phyloP scores from a whole-genome alignment of 345 rosid species.

The Nephelium lappaceum region DNA sequence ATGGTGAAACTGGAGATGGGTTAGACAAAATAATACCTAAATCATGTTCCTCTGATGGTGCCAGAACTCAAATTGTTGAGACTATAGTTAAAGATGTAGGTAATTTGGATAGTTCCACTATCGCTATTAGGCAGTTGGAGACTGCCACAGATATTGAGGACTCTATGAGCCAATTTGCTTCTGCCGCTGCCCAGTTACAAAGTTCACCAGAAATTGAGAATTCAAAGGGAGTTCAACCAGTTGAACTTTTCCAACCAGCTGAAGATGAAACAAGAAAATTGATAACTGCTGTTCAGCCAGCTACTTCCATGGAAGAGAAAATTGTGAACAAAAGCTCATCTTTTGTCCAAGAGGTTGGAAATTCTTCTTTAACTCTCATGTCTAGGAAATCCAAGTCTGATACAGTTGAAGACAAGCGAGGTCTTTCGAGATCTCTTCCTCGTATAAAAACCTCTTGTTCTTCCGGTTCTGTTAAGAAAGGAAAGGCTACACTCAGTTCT shows the following conservation, averaged over 20 bases:
- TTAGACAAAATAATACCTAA: conserved; percentile 33
- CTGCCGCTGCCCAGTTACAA: conserved; percentile 31
- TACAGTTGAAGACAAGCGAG: conserved; percentile 48
- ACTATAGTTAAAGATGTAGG: conserved; percentile 27
- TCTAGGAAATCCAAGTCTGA: conserved; percentile 46
- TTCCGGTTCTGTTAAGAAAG: conserved; percentile 56
- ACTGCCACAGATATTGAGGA: conserved; percentile 33
- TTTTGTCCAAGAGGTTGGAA: conserved; percentile 22
- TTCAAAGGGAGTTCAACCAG: conserved; percentile 32
- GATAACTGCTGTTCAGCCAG: conserved; percentile 39
- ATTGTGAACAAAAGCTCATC: conserved; percentile 26
- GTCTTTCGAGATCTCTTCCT: conserved; percentile 54
- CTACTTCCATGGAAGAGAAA: conserved; percentile 42
- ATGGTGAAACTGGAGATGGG: conserved; percentile 53
- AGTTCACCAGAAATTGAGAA: conserved; percentile 38
- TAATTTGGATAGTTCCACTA: conserved; percentile 10
- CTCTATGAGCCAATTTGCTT: conserved; percentile 34
- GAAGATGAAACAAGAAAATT: conserved; percentile 34
- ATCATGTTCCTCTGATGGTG: conserved; percentile 34
- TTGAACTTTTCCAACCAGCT: conserved; percentile 29
- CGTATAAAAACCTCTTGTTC: conserved; percentile 58
- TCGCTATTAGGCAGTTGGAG: conserved; percentile 25
- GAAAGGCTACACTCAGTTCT: conserved; percentile 42
- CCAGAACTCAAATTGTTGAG: conserved; percentile 32
- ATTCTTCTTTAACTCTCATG: conserved; percentile 32